Percentiles rank a stretch among this genome's conserved stretches.
Evolutionary conservation across 1,139 yeast species (phyloP).

Genomic region (Torulaspora globosa): DNA sequence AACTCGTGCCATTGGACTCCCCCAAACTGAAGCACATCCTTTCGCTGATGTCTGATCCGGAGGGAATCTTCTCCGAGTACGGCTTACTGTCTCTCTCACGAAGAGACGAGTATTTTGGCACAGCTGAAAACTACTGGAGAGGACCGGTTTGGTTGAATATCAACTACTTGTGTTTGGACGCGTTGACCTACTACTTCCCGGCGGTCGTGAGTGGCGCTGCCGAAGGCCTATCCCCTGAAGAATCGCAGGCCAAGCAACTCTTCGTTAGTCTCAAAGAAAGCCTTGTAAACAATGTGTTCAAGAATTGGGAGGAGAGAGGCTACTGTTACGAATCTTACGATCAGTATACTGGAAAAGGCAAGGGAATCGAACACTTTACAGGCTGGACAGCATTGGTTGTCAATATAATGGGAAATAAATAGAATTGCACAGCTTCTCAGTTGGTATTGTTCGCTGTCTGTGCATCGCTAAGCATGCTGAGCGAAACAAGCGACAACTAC

Average conservation of each 20-base stretch:
- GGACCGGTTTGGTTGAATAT: constrained; percentile 93
- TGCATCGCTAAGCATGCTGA: neutral
- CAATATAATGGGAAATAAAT: constrained; percentile 58
- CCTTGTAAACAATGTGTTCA: constrained; percentile 61
- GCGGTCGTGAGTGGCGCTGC: constrained; percentile 25
- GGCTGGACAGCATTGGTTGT: constrained; percentile 92
- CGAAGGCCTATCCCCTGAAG: constrained; percentile 20
- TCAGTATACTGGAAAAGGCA: constrained; percentile 67
- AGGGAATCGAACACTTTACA: constrained; percentile 82
- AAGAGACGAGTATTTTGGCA: constrained; percentile 59
- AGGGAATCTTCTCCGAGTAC: constrained; percentile 68
- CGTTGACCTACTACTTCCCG: constrained; percentile 53
- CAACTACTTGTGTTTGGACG: constrained; percentile 75
- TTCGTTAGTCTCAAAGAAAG: constrained; percentile 61
- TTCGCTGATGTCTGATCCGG: constrained; percentile 59
- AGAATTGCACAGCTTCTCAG: neutral
- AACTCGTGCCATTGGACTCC: constrained; percentile 55
- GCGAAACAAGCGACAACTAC: neutral
- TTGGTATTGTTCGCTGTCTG: neutral
- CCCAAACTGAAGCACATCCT: constrained; percentile 51
- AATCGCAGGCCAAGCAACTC: constrained; percentile 41
- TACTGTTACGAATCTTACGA: constrained; percentile 91
- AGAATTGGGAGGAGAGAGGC: constrained; percentile 71
- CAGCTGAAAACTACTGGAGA: constrained; percentile 92
- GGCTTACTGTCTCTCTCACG: constrained; percentile 84